Percentiles rank a stretch among this genome's conserved stretches.
These are phyloP conservation scores for Orbilia brochopaga DNA, from an alignment of 2,329 filamentous ascomycete genomes.

Conservation along the genomic window DNA sequence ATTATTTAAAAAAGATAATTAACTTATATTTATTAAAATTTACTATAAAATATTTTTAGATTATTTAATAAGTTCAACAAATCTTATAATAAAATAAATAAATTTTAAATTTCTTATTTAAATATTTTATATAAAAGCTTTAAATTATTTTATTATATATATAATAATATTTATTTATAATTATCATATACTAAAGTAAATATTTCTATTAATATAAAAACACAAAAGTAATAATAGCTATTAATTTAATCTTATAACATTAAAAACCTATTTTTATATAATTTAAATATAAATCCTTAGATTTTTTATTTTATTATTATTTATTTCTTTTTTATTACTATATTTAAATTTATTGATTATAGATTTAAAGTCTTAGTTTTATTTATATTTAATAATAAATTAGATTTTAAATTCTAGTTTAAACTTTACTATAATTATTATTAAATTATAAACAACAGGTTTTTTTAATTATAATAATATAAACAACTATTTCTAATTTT, in stretches of 20 bases:
- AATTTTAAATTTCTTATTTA: neutral
- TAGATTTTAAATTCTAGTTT: neutral
- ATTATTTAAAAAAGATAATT: neutral
- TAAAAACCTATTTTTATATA: neutral
- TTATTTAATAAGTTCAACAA: neutral
- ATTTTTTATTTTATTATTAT: neutral
- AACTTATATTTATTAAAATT: neutral
- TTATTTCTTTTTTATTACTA: neutral
- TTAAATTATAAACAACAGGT: neutral
- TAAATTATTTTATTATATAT: neutral
- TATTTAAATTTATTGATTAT: neutral
- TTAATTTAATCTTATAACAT: neutral
- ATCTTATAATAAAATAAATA: slow-evolving; percentile 3
- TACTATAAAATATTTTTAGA: neutral
- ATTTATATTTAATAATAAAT: neutral
- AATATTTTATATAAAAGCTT: neutral
- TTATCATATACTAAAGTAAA: neutral
- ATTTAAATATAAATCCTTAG: neutral
- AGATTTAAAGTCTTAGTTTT: neutral
- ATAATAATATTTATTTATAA: neutral
- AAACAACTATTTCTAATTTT: neutral
- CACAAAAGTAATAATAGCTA: neutral
- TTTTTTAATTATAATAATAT: too few relatives aligned
- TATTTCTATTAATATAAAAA: neutral
- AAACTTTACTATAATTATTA: neutral